phyloP scores from a whole-genome alignment of 306 rosid species.

The Luffa aegyptiaca region DNA sequence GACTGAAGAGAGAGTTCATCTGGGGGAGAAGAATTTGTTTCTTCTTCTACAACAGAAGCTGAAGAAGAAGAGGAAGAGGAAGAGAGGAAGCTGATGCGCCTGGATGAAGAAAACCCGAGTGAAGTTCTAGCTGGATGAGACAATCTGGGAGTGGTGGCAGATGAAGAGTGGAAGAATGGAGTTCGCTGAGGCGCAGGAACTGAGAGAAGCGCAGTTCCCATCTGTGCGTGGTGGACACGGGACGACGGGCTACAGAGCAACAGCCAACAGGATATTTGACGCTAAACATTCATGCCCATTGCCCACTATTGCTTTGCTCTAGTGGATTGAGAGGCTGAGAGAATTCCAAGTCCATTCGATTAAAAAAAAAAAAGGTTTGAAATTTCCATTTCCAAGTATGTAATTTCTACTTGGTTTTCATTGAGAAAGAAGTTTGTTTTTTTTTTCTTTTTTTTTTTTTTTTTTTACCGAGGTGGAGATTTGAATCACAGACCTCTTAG shows the following conservation, averaged over 20 bases:
- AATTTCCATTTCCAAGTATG: not conserved
- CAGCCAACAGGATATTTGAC: not conserved
- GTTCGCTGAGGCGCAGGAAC: conserved; percentile 28
- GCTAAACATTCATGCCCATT: not conserved
- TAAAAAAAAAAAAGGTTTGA: not conserved
- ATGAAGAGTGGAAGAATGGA: conserved; percentile 18
- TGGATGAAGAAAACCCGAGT: conserved; percentile 13
- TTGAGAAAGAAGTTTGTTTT: not conserved
- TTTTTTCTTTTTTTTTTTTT: too few relatives aligned
- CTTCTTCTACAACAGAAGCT: conserved; percentile 38
- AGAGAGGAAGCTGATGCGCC: conserved; percentile 18
- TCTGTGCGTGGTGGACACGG: conserved; percentile 8
- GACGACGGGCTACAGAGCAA: not conserved
- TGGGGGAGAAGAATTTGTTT: conserved; percentile 27
- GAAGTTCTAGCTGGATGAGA: conserved; percentile 20
- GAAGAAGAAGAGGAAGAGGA: conserved; percentile 30
- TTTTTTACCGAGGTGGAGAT: too few relatives aligned
- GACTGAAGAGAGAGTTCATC: conserved; percentile 27
- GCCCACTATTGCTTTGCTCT: not conserved
- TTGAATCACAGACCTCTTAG: too few relatives aligned
- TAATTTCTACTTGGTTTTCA: not conserved
- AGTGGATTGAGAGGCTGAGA: not conserved
- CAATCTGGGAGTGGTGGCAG: not conserved
- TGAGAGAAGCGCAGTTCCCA: conserved; percentile 42
- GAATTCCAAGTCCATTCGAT: not conserved